Evolutionary conservation across 352 stramenopile species (phyloP).

Genomic region (Pythium phragmiticola): DNA sequence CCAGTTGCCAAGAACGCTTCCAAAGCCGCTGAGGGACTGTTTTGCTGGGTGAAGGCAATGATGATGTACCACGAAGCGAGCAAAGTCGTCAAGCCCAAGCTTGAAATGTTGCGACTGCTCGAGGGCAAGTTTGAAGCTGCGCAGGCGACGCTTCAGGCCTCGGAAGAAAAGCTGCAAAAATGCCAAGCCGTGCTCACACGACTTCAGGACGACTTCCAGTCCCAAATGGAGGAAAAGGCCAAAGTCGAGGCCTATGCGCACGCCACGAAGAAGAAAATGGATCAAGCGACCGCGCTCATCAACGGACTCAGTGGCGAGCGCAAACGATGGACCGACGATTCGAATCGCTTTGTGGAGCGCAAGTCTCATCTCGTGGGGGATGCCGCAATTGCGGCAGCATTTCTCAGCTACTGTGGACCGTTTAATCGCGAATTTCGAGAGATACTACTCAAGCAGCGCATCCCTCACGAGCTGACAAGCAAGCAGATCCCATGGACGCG

Average conservation of each 20-base stretch:
- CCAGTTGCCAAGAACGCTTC: constrained; percentile 86
- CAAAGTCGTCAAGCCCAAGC: constrained; percentile 93
- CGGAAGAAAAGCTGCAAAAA: constrained; percentile 67
- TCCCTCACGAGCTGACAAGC: constrained; percentile 66
- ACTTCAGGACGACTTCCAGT: constrained; percentile 87
- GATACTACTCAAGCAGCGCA: constrained; percentile 50
- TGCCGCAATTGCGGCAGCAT: constrained; percentile 81
- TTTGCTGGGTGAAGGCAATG: constrained; percentile 91
- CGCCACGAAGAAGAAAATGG: constrained; percentile 87
- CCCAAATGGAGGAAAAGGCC: constrained; percentile 86
- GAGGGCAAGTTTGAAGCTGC: constrained; percentile 87
- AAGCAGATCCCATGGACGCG: constrained; percentile 67
- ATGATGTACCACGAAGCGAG: constrained; percentile 90
- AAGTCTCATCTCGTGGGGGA: constrained; percentile 86
- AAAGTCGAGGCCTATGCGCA: constrained; percentile 84
- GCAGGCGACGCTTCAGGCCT: constrained; percentile 65
- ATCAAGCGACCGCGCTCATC: constrained; percentile 88
- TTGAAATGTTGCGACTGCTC: constrained; percentile 88
- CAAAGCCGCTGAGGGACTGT: constrained; percentile 88
- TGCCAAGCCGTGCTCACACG: constrained; percentile 62
- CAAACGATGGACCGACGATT: constrained; percentile 88
- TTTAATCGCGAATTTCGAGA: constrained; percentile 89
- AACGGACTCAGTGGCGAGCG: constrained; percentile 82
- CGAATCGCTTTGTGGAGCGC: constrained; percentile 79
- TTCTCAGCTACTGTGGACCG: constrained; percentile 88